Conservation (phyloP, 1,284 basidiomycete species). For the Coniferiporia weirii region DNA sequence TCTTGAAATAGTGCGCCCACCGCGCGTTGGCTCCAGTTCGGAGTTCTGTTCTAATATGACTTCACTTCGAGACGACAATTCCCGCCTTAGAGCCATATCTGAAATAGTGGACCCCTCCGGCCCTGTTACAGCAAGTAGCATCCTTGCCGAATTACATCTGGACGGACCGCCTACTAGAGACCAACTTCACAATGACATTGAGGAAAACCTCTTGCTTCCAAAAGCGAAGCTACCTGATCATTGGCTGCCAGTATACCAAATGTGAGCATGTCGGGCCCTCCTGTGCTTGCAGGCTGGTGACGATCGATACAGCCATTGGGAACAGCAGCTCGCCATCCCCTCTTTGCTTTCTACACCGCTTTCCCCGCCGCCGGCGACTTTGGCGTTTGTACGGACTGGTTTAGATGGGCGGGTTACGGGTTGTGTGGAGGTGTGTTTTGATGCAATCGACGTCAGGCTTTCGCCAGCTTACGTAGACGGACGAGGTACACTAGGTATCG, state of each 20-base stretch:
- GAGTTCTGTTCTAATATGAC: background rate
- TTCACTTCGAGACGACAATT: background rate
- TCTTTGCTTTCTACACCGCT: conserved; percentile 60
- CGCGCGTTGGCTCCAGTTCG: background rate
- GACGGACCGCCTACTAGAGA: conserved; percentile 50
- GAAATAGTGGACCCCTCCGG: conserved; percentile 43
- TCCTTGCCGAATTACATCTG: conserved; percentile 53
- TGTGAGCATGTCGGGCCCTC: conserved; percentile 40
- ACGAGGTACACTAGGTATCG: conserved; percentile 36
- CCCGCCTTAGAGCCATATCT: conserved; percentile 29
- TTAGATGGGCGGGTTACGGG: conserved; percentile 77
- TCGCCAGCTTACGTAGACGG: conserved; percentile 4
- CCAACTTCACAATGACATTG: conserved; percentile 59
- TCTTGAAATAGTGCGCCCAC: background rate
- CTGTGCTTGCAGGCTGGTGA: background rate
- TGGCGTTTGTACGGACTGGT: conserved; percentile 74
- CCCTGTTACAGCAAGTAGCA: conserved; percentile 32
- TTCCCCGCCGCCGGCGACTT: conserved; percentile 70
- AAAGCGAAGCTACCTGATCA: conserved; percentile 56
- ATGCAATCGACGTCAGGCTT: background rate
- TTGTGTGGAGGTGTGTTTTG: conserved; percentile 59
- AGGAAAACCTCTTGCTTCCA: conserved; percentile 64
- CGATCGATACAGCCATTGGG: conserved; percentile 58
- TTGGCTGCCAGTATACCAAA: conserved; percentile 71
- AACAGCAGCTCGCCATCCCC: conserved; percentile 52